Evolutionary conservation across 495 filamentous ascomycete genomes (phyloP), one percentile per base, ranked within the genome.

Genomic region (Daldinia caldariorum): DNA sequence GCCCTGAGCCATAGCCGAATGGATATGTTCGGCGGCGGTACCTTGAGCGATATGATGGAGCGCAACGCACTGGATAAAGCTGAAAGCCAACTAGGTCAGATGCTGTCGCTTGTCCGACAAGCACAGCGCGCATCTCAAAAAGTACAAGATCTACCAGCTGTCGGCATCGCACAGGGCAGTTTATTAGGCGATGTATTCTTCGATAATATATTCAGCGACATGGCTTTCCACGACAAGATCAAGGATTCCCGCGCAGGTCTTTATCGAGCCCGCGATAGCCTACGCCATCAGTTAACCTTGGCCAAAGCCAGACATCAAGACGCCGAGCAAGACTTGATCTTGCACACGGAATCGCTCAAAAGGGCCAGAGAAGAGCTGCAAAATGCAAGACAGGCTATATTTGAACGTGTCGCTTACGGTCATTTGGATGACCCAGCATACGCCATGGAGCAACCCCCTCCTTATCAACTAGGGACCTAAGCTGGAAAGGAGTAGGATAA

Each of bases 141-240:
- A 7, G 77, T 82, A 0, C 35, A 58, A 22, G 57, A 69, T 8
- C 58, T 80, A n/a, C 81, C 82, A 0, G 22, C 43, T 0, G 63
- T 79, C 10, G 45, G 60, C 10, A 80, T 84, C 53, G 76, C 76
- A 2, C 67, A 77, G 16, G 78, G 78, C 8, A 76, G 74, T 56
- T 65, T 84, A 34, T 69, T 84, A 69, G 67, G 74, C 18, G 82
- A 84, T 62, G 68, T 84, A 1, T 67, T 84, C 29, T 85, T 84
- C 59, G 80, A 85, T 67, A 84, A 84, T 50, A 76, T 84, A 50
- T 83, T 82, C 63, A 76, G 75, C 12, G 81, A 85, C 69, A 79
- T 83, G 78, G 74, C 67, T 6, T 80, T 82, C 61, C 80, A 83
- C 41, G 78, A 83, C 4, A 74, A 79, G 69, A 83, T 86, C 72